A percentile compares a stretch with the other conserved stretches of the same genome.
These are phyloP conservation scores for Testicularia cyperi DNA, from an alignment of 1,284 basidiomycete species.

Conservation along the genomic window DNA sequence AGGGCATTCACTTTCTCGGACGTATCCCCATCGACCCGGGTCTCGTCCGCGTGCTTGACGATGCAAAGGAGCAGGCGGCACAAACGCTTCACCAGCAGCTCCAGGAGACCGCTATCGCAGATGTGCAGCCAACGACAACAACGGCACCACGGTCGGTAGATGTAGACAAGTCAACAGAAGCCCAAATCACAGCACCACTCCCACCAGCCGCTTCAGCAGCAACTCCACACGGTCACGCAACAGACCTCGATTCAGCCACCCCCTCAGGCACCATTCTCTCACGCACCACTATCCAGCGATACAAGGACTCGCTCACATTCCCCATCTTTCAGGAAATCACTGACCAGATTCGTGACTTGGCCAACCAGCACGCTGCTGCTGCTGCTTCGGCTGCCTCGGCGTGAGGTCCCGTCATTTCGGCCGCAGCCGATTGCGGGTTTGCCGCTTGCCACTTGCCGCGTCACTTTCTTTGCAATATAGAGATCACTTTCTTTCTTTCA, in stretches of 20 bases:
- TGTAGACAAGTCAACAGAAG: too few species aligned
- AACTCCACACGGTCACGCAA: too few species aligned
- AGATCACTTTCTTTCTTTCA: too few species aligned
- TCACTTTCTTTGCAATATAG: too few species aligned
- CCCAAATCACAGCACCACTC: neutral
- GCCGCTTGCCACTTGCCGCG: too few species aligned
- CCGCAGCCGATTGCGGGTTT: too few species aligned
- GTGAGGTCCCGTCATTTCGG: too few species aligned
- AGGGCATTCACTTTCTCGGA: slow-evolving; percentile 78
- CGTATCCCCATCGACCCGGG: slow-evolving; percentile 91
- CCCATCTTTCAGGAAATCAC: slow-evolving; percentile 55
- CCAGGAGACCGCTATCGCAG: neutral
- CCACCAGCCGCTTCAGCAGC: slow-evolving; percentile 2
- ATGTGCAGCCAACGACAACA: too few species aligned
- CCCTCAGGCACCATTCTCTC: slow-evolving; percentile 44
- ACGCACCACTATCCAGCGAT: slow-evolving; percentile 48
- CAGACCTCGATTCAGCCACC: slow-evolving; percentile 2
- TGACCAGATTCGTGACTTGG: slow-evolving; percentile 25
- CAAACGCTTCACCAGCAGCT: neutral
- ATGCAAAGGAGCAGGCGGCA: slow-evolving; percentile 62
- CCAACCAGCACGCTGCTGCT: slow-evolving; percentile 6
- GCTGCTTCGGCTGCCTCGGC: neutral
- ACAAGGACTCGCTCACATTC: slow-evolving; percentile 50
- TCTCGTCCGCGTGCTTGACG: slow-evolving; percentile 83
- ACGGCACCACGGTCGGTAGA: too few species aligned